Conservation (phyloP, 2,329 filamentous ascomycete genomes). For the Colletotrichum phormii region DNA sequence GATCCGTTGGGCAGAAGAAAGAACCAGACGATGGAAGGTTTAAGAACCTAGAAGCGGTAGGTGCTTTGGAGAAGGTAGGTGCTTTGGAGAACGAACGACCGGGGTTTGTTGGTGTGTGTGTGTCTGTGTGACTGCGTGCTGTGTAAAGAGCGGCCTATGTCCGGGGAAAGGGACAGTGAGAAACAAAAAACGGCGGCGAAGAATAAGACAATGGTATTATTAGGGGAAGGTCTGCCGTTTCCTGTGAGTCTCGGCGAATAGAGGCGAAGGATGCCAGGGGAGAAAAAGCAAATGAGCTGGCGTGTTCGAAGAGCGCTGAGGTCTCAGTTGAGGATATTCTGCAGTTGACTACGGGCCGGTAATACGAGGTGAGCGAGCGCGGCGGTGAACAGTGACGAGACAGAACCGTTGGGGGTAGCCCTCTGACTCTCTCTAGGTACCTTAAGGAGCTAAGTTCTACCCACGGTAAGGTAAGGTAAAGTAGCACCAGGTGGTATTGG, state of each 20-base stretch:
- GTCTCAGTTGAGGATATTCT: slow-evolving; percentile 21
- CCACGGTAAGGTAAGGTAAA: not conserved
- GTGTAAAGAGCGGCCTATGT: not conserved
- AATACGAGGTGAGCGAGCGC: not conserved
- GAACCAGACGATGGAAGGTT: slow-evolving; percentile 5
- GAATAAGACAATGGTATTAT: slow-evolving; percentile 37
- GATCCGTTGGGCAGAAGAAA: slow-evolving; percentile 11
- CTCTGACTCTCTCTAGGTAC: not conserved
- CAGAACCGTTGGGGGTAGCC: not conserved
- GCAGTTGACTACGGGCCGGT: slow-evolving; percentile 5
- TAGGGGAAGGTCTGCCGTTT: slow-evolving; percentile 34
- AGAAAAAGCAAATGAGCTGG: slow-evolving; percentile 36
- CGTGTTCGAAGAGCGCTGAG: slow-evolving; percentile 26
- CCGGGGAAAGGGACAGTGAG: slow-evolving; percentile 11
- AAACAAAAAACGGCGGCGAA: slow-evolving; percentile 23
- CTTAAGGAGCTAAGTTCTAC: not conserved
- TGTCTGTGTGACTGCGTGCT: not conserved
- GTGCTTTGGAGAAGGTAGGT: slow-evolving; percentile 1
- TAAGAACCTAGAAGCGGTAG: not conserved
- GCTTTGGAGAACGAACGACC: not conserved
- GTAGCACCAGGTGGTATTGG: slow-evolving; percentile 32
- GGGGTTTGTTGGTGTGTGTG: not conserved
- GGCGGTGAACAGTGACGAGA: not conserved
- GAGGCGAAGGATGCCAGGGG: slow-evolving; percentile 26
- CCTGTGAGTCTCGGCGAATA: slow-evolving; percentile 27